Evolutionary conservation across 2,329 filamentous ascomycete species (phyloP).

Genomic region (Sphaerulina populicola): DNA sequence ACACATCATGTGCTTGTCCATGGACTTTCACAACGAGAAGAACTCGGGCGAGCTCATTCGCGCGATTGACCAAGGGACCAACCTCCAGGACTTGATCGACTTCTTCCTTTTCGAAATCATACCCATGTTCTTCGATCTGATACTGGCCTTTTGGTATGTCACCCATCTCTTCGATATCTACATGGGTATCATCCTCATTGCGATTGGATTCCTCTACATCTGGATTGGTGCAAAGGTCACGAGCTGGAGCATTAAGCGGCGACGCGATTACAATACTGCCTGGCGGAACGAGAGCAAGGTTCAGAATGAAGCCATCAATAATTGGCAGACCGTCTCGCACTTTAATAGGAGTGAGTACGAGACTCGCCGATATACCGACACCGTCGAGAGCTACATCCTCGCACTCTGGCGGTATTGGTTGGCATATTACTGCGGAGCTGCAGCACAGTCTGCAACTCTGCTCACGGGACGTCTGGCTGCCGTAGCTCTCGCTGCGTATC

Average conservation of each 20-base stretch:
- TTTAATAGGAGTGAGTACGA: constrained; percentile 53
- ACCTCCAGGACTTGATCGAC: constrained; percentile 53
- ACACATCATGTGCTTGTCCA: constrained; percentile 60
- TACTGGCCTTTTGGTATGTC: constrained; percentile 53
- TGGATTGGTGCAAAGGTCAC: constrained; percentile 43
- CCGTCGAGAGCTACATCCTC: constrained; percentile 33
- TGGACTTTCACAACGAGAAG: constrained; percentile 62
- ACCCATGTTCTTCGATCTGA: constrained; percentile 55
- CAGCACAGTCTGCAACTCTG: constrained; percentile 42
- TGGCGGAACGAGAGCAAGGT: constrained; percentile 45
- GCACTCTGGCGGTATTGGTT: constrained; percentile 26
- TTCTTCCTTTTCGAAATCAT: constrained; percentile 51
- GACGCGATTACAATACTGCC: constrained; percentile 27
- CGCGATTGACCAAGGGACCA: constrained; percentile 55
- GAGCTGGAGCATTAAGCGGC: constrained; percentile 32
- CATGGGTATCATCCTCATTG: constrained; percentile 45
- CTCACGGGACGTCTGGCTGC: constrained; percentile 44
- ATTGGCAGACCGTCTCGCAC: constrained; percentile 53
- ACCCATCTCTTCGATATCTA: constrained; percentile 56
- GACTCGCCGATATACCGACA: constrained; percentile 41
- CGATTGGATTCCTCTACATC: constrained; percentile 45
- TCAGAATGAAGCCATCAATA: constrained; percentile 51
- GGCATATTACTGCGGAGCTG: constrained; percentile 31
- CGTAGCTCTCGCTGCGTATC: constrained; percentile 47
- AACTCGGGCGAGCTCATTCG: constrained; percentile 57